These are phyloP conservation scores for Trichosporon ovoides DNA, from an alignment of 1,284 basidiomycete species.

Conservation along the genomic window DNA sequence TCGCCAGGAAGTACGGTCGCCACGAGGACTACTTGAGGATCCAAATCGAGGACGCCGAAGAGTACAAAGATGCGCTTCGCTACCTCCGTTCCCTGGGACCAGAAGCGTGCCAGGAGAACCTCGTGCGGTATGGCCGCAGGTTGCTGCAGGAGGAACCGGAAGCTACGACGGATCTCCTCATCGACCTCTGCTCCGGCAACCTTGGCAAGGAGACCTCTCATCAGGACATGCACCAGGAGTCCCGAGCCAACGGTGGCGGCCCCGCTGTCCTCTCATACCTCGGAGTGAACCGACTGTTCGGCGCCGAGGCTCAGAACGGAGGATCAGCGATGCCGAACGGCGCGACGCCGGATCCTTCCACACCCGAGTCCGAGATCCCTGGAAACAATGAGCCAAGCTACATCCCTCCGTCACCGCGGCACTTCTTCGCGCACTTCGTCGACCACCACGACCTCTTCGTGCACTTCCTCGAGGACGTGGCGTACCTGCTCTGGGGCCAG, in stretches of 20 bases:
- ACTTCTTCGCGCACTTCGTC: slow-evolving; percentile 92
- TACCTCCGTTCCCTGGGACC: slow-evolving; percentile 75
- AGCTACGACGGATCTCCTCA: slow-evolving; percentile 82
- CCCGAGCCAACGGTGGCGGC: slow-evolving; percentile 33
- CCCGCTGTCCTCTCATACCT: slow-evolving; percentile 73
- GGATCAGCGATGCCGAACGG: not conserved
- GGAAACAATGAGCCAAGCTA: slow-evolving; percentile 29
- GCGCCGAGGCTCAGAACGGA: slow-evolving; percentile 2
- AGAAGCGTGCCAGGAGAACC: slow-evolving; percentile 66
- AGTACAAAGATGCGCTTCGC: slow-evolving; percentile 71
- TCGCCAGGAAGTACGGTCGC: slow-evolving; percentile 82
- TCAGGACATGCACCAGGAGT: slow-evolving; percentile 24
- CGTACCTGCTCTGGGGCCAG: slow-evolving; percentile 73
- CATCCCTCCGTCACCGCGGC: slow-evolving; percentile 69
- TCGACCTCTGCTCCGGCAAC: slow-evolving; percentile 81
- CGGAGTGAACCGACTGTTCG: slow-evolving; percentile 57
- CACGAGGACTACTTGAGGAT: slow-evolving; percentile 93
- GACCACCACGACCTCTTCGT: slow-evolving; percentile 80
- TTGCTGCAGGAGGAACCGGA: slow-evolving; percentile 75
- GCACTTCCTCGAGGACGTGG: slow-evolving; percentile 83
- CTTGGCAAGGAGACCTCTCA: slow-evolving; percentile 30
- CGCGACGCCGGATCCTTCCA: not conserved
- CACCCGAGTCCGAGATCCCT: slow-evolving; percentile 9
- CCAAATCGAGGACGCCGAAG: slow-evolving; percentile 85
- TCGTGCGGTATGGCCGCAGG: slow-evolving; percentile 75